Evolutionary conservation across 345 rosid species (phyloP).

Genomic region (Erodium maritimum): DNA sequence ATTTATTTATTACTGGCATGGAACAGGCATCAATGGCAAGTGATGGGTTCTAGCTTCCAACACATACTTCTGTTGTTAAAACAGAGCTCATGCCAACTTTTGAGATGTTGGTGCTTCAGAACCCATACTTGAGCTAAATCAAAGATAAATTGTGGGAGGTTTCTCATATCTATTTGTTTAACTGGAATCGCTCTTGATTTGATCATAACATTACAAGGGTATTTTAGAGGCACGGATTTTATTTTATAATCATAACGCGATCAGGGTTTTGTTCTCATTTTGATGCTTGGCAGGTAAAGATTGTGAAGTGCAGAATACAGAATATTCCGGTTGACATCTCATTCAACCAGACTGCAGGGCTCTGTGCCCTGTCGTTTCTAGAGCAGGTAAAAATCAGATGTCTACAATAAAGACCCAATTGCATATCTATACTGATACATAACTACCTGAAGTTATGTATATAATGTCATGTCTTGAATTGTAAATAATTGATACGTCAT

Average conservation of each 20-base stretch:
- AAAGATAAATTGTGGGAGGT: neutral
- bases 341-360: constrained; percentile 69
- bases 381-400: constrained; percentile 40
- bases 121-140: neutral
- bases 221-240: neutral
- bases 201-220: neutral
- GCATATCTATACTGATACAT: neutral
- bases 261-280: neutral
- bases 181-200: neutral
- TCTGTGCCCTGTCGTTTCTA: constrained; percentile 58
- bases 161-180: neutral
- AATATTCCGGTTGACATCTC: constrained; percentile 69
- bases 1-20: neutral
- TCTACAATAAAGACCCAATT: neutral
- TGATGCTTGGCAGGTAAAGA: constrained; percentile 50
- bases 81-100: neutral
- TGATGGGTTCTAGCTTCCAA: neutral
- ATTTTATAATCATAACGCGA: neutral
- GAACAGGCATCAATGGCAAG: neutral
- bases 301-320: constrained; percentile 55
- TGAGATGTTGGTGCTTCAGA: neutral
- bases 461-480: neutral
- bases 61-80: neutral
- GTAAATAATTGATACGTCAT: neutral
- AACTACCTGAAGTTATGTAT: neutral